Percentiles rank a stretch among this genome's conserved stretches.
Conservation (phyloP, 1,284 basidiomycete genomes). For the Fomitopsis palustris region DNA sequence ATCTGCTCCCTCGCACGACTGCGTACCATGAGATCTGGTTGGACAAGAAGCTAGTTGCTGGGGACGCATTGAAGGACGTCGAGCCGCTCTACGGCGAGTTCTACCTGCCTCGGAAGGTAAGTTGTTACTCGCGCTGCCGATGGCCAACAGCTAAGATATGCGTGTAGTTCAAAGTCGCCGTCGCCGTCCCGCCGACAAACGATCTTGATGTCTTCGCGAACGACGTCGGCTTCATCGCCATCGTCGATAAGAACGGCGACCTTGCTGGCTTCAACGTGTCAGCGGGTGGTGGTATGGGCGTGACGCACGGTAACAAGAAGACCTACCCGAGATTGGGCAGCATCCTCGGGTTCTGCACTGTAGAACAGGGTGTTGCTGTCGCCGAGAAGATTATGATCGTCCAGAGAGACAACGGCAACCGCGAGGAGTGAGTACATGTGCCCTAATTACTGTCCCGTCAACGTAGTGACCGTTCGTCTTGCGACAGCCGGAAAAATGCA, state of each 20-base stretch:
- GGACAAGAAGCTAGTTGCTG: constrained; percentile 92
- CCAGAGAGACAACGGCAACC: constrained; percentile 96
- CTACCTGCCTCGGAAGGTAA: constrained; percentile 91
- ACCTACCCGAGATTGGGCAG: constrained; percentile 92
- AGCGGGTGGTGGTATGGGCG: constrained; percentile 97
- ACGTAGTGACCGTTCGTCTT: no score
- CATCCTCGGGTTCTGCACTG: constrained; percentile 90
- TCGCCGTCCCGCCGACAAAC: constrained; percentile 96
- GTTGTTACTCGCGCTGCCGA: constrained; percentile 7
- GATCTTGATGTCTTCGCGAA: constrained; percentile 97
- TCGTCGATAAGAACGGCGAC: constrained; percentile 70
- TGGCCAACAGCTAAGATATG: neutral
- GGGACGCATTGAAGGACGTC: constrained; percentile 88
- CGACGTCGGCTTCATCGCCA: constrained; percentile 94
- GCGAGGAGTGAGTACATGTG: constrained; percentile 65
- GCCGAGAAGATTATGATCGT: constrained; percentile 93
- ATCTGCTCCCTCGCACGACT: constrained; percentile 86
- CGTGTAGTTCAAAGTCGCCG: constrained; percentile 91
- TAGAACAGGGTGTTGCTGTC: constrained; percentile 83
- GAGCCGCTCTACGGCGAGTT: constrained; percentile 97
- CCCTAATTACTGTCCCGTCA: no score
- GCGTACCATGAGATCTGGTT: constrained; percentile 99
- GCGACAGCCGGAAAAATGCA: constrained; percentile 59
- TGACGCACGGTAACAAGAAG: constrained; percentile 98
- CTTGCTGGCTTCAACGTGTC: constrained; percentile 89